Evolutionary conservation across 2,329 filamentous ascomycete species (phyloP), one percentile per base, ranked within the genome.

Genomic region (Ceratocystis cacaofunesta): DNA sequence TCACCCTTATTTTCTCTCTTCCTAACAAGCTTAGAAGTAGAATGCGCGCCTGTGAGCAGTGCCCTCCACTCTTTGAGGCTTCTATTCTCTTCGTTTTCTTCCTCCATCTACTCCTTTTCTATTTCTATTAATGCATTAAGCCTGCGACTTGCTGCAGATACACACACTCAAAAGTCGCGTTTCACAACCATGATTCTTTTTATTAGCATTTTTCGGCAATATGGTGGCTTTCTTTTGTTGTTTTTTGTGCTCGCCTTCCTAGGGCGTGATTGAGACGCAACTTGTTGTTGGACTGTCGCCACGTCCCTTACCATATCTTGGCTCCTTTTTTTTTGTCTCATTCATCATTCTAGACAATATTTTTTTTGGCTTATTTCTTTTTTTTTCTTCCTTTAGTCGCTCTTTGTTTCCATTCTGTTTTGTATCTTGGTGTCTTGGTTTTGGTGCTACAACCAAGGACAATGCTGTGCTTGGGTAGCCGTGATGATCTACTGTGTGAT

Each of bases 81-180:
- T 28, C 28, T 30, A 12, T 28, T 58, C 55, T 50, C 46, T 50
- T 63, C 44, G 8, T 6, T 25, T 15, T 44, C 25, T 15, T 57
- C 19, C 28, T 50, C 62, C 32, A 36, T 36, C 7, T 62, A 50
- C 44, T 62, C 48, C 50, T 8, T 62, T 50, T 46, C 61, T 46
- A 28, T 30, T 30, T 62, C 41, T 36, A 36, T 43, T 63, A 63
- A 63, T 52, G 44, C 28, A 57, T 63, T 46, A 32, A 25, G 28
- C 30, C 44, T 63, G 61, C 61, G 5, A 48, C 25, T 62, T 28
- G 41, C 30, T 19, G 41, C 61, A 48, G 41, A 57, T 57, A 57
- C 61, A 50, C 22, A 62, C 41, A 48, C 44, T 46, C 61, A 62
- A 62, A 62, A 62, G 44, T 62, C 43, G 44, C 61, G 61, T 62